phyloP scores from a whole-genome alignment of 257 asterid species.

The Nicotiana attenuata region DNA sequence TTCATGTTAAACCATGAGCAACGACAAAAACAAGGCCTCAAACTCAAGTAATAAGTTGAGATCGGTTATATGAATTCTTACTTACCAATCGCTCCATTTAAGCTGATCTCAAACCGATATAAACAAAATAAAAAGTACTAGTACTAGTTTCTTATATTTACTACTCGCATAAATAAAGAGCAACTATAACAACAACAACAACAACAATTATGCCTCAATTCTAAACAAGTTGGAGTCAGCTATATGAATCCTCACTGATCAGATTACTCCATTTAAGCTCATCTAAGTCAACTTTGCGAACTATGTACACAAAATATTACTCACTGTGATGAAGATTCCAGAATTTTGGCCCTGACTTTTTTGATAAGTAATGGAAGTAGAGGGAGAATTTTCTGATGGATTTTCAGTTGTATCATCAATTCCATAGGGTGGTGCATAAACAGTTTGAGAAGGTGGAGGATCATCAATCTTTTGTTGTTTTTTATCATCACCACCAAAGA shows the following conservation, averaged over 20 bases:
- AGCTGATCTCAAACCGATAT: too few relatives aligned
- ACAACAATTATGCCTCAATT: too few relatives aligned
- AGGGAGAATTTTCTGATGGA: constrained; percentile 18
- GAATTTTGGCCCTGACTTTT: constrained; percentile 32
- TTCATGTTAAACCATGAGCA: neutral
- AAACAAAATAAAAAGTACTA: too few relatives aligned
- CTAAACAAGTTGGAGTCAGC: too few relatives aligned
- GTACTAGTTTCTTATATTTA: too few relatives aligned
- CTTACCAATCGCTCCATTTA: too few relatives aligned
- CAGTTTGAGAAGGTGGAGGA: constrained; percentile 27
- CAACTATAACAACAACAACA: too few relatives aligned
- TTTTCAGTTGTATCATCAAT: constrained; percentile 16
- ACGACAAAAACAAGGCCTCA: neutral
- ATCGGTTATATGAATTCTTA: neutral
- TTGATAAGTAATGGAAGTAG: constrained; percentile 13
- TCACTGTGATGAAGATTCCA: constrained; percentile 42
- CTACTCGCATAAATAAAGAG: too few relatives aligned
- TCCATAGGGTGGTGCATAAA: constrained; percentile 47
- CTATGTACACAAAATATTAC: constrained; percentile 7
- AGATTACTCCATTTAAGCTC: too few relatives aligned
- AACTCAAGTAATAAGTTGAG: neutral
- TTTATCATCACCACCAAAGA: constrained; percentile 47
- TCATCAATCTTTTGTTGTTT: constrained; percentile 24
- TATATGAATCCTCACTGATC: too few relatives aligned
- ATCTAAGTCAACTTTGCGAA: neutral